Evolutionary conservation across 2,329 filamentous ascomycete genomes (phyloP).

Genomic region (Dactylellina sp.): DNA sequence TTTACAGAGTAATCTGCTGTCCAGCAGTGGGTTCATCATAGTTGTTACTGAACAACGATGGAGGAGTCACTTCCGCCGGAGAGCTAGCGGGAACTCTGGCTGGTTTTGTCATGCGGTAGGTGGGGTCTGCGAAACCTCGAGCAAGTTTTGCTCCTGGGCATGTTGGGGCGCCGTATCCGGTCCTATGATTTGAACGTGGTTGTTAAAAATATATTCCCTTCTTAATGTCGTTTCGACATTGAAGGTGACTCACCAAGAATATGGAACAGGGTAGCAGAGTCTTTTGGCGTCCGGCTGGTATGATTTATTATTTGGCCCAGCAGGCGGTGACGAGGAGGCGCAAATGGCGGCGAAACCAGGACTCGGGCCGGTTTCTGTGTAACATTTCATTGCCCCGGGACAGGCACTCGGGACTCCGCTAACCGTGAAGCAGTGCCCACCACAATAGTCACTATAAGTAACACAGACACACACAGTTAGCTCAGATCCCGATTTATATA

Average conservation of each 20-base stretch:
- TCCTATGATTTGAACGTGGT: conserved; percentile 11
- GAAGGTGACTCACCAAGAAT: conserved; percentile 13
- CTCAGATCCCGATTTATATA: neutral
- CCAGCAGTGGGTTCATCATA: conserved; percentile 17
- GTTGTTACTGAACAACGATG: conserved; percentile 9
- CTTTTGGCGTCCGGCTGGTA: conserved; percentile 19
- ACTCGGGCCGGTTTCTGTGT: conserved; percentile 17
- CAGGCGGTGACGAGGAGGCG: conserved; percentile 14
- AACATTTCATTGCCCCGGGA: conserved; percentile 25
- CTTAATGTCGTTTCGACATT: neutral
- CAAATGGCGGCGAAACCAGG: conserved; percentile 31
- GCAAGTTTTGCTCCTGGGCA: conserved; percentile 12
- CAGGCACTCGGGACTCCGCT: conserved; percentile 16
- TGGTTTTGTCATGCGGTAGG: conserved; percentile 19
- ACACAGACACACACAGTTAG: too few relatives aligned
- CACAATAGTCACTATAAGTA: conserved; percentile 10
- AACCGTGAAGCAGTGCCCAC: conserved; percentile 27
- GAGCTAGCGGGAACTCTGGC: conserved; percentile 18
- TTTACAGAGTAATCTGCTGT: conserved; percentile 23
- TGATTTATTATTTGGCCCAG: conserved; percentile 12
- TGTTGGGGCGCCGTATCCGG: conserved; percentile 11
- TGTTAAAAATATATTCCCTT: too few relatives aligned
- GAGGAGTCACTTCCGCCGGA: conserved; percentile 16
- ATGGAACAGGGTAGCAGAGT: conserved; percentile 22
- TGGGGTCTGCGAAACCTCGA: conserved; percentile 1